Conservation (phyloP, 305 asterid species). For the Nicotiana rustica region DNA sequence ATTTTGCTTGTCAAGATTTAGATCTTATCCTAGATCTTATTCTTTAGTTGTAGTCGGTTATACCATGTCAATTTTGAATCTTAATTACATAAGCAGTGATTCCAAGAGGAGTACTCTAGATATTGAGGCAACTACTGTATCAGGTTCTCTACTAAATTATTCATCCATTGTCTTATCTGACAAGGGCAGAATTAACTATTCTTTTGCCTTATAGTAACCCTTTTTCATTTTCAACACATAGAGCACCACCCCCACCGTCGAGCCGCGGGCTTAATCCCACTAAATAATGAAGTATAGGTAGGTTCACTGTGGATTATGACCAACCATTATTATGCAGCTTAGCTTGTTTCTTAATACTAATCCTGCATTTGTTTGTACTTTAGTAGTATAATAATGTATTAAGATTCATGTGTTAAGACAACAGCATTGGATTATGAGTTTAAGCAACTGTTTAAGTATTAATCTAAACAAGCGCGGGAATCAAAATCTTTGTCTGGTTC, state of each 20-base stretch:
- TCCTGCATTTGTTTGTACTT: conserved; percentile 24
- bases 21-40: conserved; percentile 72
- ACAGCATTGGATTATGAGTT: conserved; percentile 40
- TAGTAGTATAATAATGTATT: conserved; percentile 34
- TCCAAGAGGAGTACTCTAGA: conserved; percentile 47
- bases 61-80: conserved; percentile 56
- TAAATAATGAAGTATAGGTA: conserved; percentile 38
- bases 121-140: conserved; percentile 60
- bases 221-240: conserved; percentile 43
- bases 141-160: conserved; percentile 37
- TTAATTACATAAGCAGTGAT: conserved; percentile 60
- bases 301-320: conserved; percentile 43
- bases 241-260: conserved; percentile 59
- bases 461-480: conserved; percentile 46
- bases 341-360: conserved; percentile 32
- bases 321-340: conserved; percentile 44
- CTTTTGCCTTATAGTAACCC: conserved; percentile 11
- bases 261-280: conserved; percentile 59
- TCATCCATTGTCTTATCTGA: conserved; percentile 31
- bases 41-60: conserved; percentile 56
- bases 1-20: conserved; percentile 39
- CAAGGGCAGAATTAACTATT: conserved; percentile 24
- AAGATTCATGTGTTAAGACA: conserved; percentile 40
- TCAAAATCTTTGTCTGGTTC: conserved; percentile 57
- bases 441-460: conserved; percentile 35